These are phyloP conservation scores for Abrus pulchellus DNA, from an alignment of 306 rosid species.

Conservation along the genomic window DNA sequence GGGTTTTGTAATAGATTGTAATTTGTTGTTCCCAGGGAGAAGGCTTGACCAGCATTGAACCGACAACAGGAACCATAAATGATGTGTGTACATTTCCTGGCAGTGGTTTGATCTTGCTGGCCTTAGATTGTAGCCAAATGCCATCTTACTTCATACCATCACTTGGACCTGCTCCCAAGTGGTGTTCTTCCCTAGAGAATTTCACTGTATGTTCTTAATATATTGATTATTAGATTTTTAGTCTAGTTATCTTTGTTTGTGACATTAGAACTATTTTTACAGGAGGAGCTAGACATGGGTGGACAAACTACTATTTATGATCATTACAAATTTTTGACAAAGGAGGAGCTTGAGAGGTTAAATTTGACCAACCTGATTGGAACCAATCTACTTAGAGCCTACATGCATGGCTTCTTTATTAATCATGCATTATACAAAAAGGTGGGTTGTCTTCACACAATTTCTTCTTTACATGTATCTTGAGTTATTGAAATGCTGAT, in stretches of 20 bases:
- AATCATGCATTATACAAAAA: slow-evolving; percentile 74
- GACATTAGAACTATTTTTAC: slow-evolving; percentile 49
- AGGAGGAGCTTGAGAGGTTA: slow-evolving; percentile 87
- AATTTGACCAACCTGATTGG: slow-evolving; percentile 83
- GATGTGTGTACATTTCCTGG: slow-evolving; percentile 83
- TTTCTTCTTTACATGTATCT: not conserved
- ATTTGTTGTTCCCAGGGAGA: slow-evolving; percentile 70
- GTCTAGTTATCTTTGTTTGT: slow-evolving; percentile 38
- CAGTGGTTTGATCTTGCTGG: slow-evolving; percentile 91
- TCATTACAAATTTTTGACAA: slow-evolving; percentile 80
- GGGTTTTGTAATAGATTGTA: slow-evolving; percentile 26
- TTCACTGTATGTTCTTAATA: slow-evolving; percentile 70
- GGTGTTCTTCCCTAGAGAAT: slow-evolving; percentile 90
- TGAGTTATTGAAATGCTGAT: slow-evolving; percentile 17
- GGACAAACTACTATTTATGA: slow-evolving; percentile 80
- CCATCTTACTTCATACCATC: slow-evolving; percentile 92
- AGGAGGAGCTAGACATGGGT: slow-evolving; percentile 90
- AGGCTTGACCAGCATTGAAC: slow-evolving; percentile 96
- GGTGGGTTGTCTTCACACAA: slow-evolving; percentile 57
- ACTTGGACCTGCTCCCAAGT: slow-evolving; percentile 97
- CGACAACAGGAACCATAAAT: slow-evolving; percentile 78
- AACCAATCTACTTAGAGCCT: slow-evolving; percentile 79
- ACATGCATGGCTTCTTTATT: slow-evolving; percentile 90
- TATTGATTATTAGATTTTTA: slow-evolving; percentile 36
- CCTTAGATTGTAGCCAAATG: slow-evolving; percentile 85